Conservation (phyloP, 805 yeast genomes). For the Wickerhamiella musiphila region DNA sequence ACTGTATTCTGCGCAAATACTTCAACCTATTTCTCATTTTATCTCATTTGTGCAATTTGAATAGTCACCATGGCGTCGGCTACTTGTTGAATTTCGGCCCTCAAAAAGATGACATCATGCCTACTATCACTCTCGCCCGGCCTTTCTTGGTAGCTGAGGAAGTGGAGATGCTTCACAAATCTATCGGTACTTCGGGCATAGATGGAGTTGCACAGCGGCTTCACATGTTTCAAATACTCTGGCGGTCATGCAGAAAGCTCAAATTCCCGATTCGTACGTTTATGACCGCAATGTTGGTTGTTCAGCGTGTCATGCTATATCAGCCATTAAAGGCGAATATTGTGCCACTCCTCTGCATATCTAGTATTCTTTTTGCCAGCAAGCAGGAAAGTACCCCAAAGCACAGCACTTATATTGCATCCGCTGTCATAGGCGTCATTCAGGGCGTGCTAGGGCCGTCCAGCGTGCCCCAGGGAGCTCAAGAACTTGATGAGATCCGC, state of each 20-base stretch:
- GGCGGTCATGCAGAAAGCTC: conserved; percentile 11
- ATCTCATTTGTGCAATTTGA: not conserved
- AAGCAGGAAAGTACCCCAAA: conserved; percentile 77
- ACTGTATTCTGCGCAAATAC: no score
- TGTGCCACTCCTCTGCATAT: conserved; percentile 10
- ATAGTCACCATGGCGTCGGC: not conserved
- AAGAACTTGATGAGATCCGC: conserved; percentile 1
- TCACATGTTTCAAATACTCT: conserved; percentile 14
- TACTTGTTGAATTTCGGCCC: not conserved
- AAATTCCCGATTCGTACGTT: conserved; percentile 44
- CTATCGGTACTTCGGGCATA: conserved; percentile 32
- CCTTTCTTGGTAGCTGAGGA: conserved; percentile 44
- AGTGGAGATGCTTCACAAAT: conserved; percentile 31
- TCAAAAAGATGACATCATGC: not conserved
- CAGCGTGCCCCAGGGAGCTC: conserved; percentile 5
- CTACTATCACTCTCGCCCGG: conserved; percentile 25
- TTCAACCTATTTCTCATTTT: no score
- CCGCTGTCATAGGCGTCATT: not conserved
- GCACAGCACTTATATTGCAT: conserved; percentile 47
- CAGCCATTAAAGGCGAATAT: conserved; percentile 20
- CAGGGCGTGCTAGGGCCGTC: no score
- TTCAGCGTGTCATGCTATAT: conserved; percentile 53
- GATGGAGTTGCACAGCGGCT: conserved; percentile 35
- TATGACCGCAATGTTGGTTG: conserved; percentile 52
- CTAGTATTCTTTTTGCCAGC: conserved; percentile 52